Conservation (phyloP, 75 land plant species). For the Azolla pinnata region DNA sequence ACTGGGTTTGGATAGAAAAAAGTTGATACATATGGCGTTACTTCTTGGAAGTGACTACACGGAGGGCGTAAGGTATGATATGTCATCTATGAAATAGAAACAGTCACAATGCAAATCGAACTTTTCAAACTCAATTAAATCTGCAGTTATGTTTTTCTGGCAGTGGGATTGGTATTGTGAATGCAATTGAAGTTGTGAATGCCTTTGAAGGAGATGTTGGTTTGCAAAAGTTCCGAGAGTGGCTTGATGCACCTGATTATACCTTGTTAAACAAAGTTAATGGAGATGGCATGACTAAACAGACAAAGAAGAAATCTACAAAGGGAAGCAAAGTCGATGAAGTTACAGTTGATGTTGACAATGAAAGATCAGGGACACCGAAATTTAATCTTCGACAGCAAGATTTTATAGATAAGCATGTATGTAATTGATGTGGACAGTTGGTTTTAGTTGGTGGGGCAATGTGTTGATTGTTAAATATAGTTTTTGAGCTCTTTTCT, state of each 20-base stretch:
- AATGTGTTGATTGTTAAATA: too few relatives aligned
- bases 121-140: too few relatives aligned
- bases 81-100: too few relatives aligned
- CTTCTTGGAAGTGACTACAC: conserved; percentile 99
- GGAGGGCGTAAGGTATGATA: conserved; percentile 89
- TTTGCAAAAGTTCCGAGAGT: conserved; percentile 62
- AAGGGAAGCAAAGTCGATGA: conserved; percentile 3
- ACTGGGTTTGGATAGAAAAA: conserved; percentile 71
- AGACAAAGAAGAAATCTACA: conserved; percentile 12
- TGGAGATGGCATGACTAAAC: conserved; percentile 22
- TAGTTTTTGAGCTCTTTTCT: too few relatives aligned
- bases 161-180: conserved; percentile 98
- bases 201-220: conserved; percentile 93
- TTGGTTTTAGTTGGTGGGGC: too few relatives aligned
- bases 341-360: conserved; percentile 9
- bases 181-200: conserved; percentile 95
- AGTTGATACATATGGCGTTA: conserved; percentile 81
- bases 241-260: conserved; percentile 92
- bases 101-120: too few relatives aligned
- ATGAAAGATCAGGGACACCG: conserved; percentile 4
- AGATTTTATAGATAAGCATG: conserved; percentile 87
- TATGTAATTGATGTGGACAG: too few relatives aligned
- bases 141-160: too few relatives aligned
- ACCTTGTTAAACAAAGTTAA: conserved; percentile 45
- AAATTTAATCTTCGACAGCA: conserved; percentile 21